phyloP scores from a whole-genome alignment of 2,329 filamentous ascomycete genomes.

The Immersiporthe knoxdaviesiana region DNA sequence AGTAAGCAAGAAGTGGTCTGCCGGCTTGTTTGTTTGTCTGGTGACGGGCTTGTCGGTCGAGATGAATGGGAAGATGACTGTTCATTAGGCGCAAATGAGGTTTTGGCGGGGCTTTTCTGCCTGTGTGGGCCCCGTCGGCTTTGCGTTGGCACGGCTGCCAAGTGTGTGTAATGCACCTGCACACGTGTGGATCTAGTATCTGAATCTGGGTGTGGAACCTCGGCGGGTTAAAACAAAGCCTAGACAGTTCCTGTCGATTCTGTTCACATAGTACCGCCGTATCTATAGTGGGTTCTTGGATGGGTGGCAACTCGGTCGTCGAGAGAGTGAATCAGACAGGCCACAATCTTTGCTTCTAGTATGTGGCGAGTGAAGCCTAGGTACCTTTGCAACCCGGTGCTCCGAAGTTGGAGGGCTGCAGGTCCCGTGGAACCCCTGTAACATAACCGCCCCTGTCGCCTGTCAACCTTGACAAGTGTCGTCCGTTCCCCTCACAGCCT shows the following conservation, averaged over 20 bases:
- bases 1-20: neutral
- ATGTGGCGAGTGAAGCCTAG: neutral
- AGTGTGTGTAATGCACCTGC: conserved; percentile 6
- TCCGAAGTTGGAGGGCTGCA: neutral
- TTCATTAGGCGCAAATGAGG: conserved; percentile 19
- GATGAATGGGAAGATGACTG: conserved; percentile 16
- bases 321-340: neutral
- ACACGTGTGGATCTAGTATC: neutral
- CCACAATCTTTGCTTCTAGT: neutral
- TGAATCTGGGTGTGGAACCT: neutral
- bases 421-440: neutral
- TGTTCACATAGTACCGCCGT: neutral
- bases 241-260: conserved; percentile 4
- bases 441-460: neutral
- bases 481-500: neutral
- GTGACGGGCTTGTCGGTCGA: neutral
- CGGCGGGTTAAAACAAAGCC: neutral
- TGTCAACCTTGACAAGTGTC: neutral
- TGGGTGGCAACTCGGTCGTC: neutral
- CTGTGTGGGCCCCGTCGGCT: conserved; percentile 10
- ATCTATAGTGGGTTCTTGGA: neutral
- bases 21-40: neutral
- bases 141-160: conserved; percentile 24
- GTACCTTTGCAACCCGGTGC: neutral
- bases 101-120: conserved; percentile 24